Evolutionary conservation across 768 basidiomycete species (phyloP).

Genomic region (Termitomyces sp.): DNA sequence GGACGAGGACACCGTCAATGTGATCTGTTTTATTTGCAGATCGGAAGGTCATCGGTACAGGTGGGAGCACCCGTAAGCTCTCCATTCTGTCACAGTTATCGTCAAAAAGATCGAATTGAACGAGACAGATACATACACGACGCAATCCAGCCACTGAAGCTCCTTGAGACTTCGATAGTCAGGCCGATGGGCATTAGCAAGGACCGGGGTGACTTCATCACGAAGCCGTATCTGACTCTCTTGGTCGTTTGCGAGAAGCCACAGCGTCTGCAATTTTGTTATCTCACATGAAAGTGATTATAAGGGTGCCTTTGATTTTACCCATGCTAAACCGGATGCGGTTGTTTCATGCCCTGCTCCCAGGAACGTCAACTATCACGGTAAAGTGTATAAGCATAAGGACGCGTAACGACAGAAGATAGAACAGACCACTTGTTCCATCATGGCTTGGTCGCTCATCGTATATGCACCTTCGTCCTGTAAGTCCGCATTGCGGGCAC

Average conservation of each 20-base stretch:
- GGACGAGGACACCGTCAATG: conserved; percentile 41
- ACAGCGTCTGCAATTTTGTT: conserved; percentile 34
- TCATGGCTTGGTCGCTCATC: conserved; percentile 46
- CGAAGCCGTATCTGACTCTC: conserved; percentile 48
- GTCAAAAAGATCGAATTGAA: background rate
- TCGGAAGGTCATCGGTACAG: conserved; percentile 38
- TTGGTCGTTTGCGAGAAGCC: conserved; percentile 50
- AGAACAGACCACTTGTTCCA: conserved; percentile 46
- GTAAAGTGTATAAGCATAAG: background rate
- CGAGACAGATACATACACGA: conserved; percentile 27
- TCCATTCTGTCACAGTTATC: conserved; percentile 31
- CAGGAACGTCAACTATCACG: conserved; percentile 40
- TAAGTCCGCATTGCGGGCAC: conserved; percentile 35
- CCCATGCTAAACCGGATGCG: conserved; percentile 48
- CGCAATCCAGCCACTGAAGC: conserved; percentile 36
- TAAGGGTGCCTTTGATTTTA: conserved; percentile 14
- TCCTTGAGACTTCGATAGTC: conserved; percentile 39
- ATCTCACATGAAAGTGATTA: background rate
- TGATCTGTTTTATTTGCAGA: conserved; percentile 33
- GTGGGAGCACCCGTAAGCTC: conserved; percentile 39
- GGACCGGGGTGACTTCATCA: conserved; percentile 44
- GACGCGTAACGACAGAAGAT: background rate
- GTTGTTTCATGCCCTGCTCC: conserved; percentile 46
- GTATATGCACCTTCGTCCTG: conserved; percentile 31
- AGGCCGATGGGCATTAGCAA: conserved; percentile 29